Percentiles rank a stretch among this genome's conserved stretches.
These are phyloP conservation scores for Chalciporus pseudorubinellus DNA, from an alignment of 768 basidiomycete species.

Conservation along the genomic window DNA sequence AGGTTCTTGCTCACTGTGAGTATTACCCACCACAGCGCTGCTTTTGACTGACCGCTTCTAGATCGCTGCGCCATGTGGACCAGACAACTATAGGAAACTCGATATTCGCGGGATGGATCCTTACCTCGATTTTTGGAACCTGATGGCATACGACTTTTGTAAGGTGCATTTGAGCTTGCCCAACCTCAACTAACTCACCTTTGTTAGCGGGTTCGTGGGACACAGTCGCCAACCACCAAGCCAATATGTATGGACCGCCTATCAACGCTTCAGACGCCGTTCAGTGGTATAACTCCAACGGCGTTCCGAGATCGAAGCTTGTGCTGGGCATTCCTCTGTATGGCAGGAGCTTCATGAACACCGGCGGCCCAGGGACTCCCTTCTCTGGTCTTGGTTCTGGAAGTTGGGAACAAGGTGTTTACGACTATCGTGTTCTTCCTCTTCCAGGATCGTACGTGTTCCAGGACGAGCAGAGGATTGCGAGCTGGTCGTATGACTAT, in stretches of 20 bases:
- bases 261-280: conserved; percentile 65
- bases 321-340: conserved; percentile 92
- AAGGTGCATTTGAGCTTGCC: conserved; percentile 19
- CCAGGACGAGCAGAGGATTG: conserved; percentile 63
- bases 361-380: conserved; percentile 73
- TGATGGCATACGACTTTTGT: conserved; percentile 94
- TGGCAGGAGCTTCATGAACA: conserved; percentile 86
- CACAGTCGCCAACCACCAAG: conserved; percentile 72
- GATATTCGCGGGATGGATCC: conserved; percentile 81
- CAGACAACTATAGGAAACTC: conserved; percentile 79
- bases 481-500: conserved; percentile 85
- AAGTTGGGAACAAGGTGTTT: conserved; percentile 88
- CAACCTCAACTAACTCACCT: conserved; percentile 10
- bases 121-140: conserved; percentile 92
- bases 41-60: conserved; percentile 27
- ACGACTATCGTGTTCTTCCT: conserved; percentile 91
- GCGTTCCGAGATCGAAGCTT: conserved; percentile 76
- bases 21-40: conserved; percentile 1
- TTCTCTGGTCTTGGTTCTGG: conserved; percentile 85
- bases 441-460: conserved; percentile 64
- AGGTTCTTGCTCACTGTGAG: conserved; percentile 74
- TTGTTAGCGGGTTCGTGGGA: conserved; percentile 75
- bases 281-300: conserved; percentile 64
- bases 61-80: conserved; percentile 93
- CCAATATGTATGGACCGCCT: conserved; percentile 71